Evolutionary conservation across 345 rosid species (phyloP).

Genomic region (Jatropha curcas): DNA sequence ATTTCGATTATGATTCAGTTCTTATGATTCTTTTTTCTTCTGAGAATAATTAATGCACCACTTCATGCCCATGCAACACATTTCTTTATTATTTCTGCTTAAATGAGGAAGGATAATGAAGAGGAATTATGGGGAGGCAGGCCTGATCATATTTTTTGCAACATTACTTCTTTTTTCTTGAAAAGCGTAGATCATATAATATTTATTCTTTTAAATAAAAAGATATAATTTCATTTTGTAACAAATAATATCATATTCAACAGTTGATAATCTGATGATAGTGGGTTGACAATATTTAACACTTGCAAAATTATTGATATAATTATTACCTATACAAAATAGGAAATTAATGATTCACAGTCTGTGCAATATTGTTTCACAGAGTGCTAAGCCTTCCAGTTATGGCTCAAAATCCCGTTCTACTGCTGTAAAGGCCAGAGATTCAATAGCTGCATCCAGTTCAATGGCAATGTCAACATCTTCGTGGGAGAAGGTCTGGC

Average conservation of each 20-base stretch:
- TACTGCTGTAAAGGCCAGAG: constrained; percentile 43
- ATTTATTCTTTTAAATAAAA: no score
- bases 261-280: background rate
- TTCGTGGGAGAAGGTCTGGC: constrained; percentile 76
- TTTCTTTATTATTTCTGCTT: no score
- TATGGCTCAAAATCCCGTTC: constrained; percentile 63
- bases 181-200: no score
- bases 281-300: background rate
- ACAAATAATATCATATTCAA: no score
- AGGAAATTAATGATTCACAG: background rate
- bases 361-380: constrained; percentile 25
- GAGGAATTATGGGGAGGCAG: background rate
- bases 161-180: no score
- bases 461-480: constrained; percentile 39
- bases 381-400: constrained; percentile 60
- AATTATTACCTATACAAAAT: background rate
- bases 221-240: no score
- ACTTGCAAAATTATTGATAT: background rate
- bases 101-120: no score
- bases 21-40: background rate
- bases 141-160: background rate
- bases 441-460: constrained; percentile 35
- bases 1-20: background rate
- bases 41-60: background rate
- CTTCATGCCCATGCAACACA: background rate